Evolutionary conservation across 495 filamentous ascomycete genomes (phyloP).

Genomic region (Penicillium longicatenatum): DNA sequence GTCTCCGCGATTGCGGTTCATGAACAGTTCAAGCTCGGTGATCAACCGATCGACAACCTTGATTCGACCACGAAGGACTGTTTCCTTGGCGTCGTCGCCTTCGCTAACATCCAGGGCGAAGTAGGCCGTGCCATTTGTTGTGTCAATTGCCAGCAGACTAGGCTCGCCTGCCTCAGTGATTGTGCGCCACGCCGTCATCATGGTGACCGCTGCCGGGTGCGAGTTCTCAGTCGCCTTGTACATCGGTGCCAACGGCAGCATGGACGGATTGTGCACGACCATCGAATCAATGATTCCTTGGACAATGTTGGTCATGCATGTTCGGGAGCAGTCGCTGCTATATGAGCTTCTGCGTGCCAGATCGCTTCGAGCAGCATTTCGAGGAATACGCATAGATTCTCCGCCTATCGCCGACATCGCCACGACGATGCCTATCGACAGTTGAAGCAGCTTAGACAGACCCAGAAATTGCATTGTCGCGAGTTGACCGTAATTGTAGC

Average conservation of each 20-base stretch:
- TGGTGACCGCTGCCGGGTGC: constrained; percentile 11
- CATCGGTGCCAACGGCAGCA: constrained; percentile 9
- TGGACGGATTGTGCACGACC: constrained; percentile 11
- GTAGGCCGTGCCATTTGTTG: constrained; percentile 10
- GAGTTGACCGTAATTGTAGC: neutral
- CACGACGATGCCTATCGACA: neutral
- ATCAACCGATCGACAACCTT: constrained; percentile 6
- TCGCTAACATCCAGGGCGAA: constrained; percentile 12
- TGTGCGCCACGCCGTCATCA: constrained; percentile 16
- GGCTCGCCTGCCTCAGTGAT: constrained; percentile 4
- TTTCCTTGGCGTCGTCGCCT: neutral
- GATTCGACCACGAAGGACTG: constrained; percentile 8
- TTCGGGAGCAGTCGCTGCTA: constrained; percentile 1
- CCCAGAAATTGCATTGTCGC: neutral
- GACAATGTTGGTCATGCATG: constrained; percentile 8
- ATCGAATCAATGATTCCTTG: constrained; percentile 3
- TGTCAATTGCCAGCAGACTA: constrained; percentile 17
- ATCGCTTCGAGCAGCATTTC: neutral
- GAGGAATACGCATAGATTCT: neutral
- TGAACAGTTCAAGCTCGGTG: constrained; percentile 14
- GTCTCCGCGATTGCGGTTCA: constrained; percentile 15
- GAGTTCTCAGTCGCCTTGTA: constrained; percentile 14
- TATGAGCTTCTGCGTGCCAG: neutral
- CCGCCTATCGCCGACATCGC: neutral
- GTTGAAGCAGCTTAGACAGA: neutral